These are phyloP conservation scores for Nemophila menziesii DNA, from an alignment of 257 asterid species.

Conservation along the genomic window DNA sequence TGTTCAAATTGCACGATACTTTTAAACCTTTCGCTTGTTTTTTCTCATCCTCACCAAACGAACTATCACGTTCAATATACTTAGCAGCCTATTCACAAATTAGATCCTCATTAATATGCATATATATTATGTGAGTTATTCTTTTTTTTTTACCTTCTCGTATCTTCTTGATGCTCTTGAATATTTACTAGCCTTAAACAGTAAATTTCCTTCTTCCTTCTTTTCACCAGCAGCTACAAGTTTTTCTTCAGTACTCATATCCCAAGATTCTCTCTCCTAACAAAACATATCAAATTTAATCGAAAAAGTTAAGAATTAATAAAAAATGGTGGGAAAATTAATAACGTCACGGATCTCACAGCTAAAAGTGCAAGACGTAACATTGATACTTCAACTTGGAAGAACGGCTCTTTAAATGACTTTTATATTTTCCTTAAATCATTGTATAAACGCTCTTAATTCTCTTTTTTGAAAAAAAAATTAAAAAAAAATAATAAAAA, in stretches of 20 bases:
- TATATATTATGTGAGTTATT: too few species aligned
- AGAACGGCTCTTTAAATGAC: too few species aligned
- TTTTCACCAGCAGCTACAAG: constrained; percentile 38
- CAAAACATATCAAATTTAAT: not conserved
- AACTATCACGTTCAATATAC: constrained; percentile 33
- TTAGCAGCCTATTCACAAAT: constrained; percentile 25
- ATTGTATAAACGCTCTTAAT: too few species aligned
- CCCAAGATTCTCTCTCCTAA: constrained; percentile 68
- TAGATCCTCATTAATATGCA: not conserved
- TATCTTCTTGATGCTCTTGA: constrained; percentile 51
- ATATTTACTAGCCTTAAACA: constrained; percentile 43
- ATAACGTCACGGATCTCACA: too few species aligned
- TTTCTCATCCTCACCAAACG: constrained; percentile 46
- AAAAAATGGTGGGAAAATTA: too few species aligned
- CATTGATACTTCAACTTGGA: too few species aligned
- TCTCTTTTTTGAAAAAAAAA: too few species aligned
- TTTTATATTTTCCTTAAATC: too few species aligned
- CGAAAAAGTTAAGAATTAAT: too few species aligned
- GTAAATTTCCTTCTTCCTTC: constrained; percentile 46
- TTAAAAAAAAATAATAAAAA: too few species aligned
- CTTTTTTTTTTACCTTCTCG: constrained; percentile 21
- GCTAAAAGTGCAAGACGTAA: too few species aligned
- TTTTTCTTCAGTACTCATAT: constrained; percentile 40
- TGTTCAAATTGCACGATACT: constrained; percentile 35
- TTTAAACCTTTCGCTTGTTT: constrained; percentile 30